Evolutionary conservation across 352 stramenopile genomes (phyloP).

Genomic region (Blastocystis sp.): DNA sequence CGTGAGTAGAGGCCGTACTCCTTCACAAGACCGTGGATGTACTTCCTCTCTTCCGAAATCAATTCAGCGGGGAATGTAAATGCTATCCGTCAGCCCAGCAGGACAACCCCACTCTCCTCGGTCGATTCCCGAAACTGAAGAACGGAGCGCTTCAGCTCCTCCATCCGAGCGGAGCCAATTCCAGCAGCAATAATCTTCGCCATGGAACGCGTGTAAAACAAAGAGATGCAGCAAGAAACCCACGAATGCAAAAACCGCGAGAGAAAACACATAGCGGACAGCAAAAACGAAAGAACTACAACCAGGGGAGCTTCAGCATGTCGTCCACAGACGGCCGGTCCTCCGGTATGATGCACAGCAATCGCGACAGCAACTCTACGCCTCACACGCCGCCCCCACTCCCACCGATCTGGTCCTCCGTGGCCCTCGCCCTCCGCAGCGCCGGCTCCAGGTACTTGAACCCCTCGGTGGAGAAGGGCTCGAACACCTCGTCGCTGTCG

Average conservation of each 20-base stretch:
- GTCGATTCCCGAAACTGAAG: not conserved
- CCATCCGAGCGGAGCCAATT: not conserved
- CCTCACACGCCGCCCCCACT: not conserved
- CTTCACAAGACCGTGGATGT: not conserved
- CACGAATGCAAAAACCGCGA: not conserved
- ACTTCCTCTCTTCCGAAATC: not conserved
- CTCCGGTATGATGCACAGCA: slow-evolving; percentile 2
- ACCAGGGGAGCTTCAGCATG: slow-evolving; percentile 29
- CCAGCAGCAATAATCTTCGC: not conserved
- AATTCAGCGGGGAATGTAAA: not conserved
- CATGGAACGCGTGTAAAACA: not conserved
- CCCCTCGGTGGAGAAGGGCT: slow-evolving; percentile 37
- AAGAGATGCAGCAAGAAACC: not conserved
- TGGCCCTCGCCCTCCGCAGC: not conserved
- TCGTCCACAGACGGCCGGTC: slow-evolving; percentile 11
- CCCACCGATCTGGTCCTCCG: slow-evolving; percentile 54
- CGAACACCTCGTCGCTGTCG: slow-evolving; percentile 60
- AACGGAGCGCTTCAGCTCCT: not conserved
- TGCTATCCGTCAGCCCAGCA: not conserved
- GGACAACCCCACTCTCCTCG: not conserved
- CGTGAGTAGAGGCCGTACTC: not conserved
- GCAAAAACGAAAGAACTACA: not conserved
- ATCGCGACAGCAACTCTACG: slow-evolving; percentile 33
- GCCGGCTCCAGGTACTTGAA: slow-evolving; percentile 28
- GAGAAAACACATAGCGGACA: not conserved